Base-by-base conservation (phyloP, 2,329 filamentous ascomycete species). In the Fusarium secorum region DNA sequence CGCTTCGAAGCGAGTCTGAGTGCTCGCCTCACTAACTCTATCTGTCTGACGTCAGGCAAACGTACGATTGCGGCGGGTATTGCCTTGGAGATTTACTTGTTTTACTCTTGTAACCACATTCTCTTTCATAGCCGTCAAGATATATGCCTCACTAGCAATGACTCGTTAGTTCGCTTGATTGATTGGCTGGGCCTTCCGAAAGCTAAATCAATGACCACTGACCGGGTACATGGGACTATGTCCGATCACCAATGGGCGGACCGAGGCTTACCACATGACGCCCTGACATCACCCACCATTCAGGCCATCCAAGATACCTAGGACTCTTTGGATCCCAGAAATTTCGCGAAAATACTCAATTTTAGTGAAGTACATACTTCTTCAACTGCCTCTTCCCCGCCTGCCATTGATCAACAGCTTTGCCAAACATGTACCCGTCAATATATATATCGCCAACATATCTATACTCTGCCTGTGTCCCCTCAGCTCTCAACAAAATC, bases 381-480 rank as follows among this genome's bases (percentile, higher is more conserved):
- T 67, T 58, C 36, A 67, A n/a, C 32, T 36, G 35, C 15, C 56
- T 58, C 2, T 51, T 36, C 0, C 62, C 63, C 3, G 32, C 26
- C 11, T 56, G 26, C 67, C 67, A 70, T 18, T 71, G 63, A 24
- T 68, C 39, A 32, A 46, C 39, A 10, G 63, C 68, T 11, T 56
- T 68, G 1, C 67, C 68, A 45, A 36, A 35, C 67, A 71, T 71
- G 1, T 68, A 70, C 20, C 48, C 64, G 11, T 60, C 60, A 14
- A 70, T 42, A 32, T 59, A 70, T 11, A 71, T 36, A 58, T 71
- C 67, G 1, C 68, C 67, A 17, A 71, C 54, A 14, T 64, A 70
- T 4, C 63, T 53, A 24, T 59, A 70, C 18, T 68, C 63, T 0
- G 57, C 67, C 14, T 54, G 46, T 1, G 53, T 68, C 1, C 68